Base-by-base conservation (phyloP, 371 early-diverging fungal genomes). In the Lichtheimia hyalospora region DNA sequence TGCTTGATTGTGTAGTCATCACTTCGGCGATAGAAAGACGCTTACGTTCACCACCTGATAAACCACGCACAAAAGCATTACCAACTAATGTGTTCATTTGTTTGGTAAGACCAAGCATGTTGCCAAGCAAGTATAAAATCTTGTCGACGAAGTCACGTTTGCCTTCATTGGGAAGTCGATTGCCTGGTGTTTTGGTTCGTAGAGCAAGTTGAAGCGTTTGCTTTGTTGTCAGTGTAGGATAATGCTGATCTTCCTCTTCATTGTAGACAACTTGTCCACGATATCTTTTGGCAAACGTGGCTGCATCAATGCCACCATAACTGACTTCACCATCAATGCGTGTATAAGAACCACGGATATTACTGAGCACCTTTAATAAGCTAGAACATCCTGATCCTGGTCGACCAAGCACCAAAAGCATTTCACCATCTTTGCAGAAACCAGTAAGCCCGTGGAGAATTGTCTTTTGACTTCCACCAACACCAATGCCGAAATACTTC, bases 11-110 rank as follows among this genome's bases (percentile, higher is more conserved):
- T 2, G 90, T 84, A 2, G 95, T 85, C 61, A 96, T 87, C 74
- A 95, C 92, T 70, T 89, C 90, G 21, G 92, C 95, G 60, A 95
- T 92, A 1, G 88, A 84, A n/a, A 92, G 77, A 64, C 97, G 88
- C 84, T 96, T 95, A 61, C 91, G 83, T 77, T 89, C 94, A 57
- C 96, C 96, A 63, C 89, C 96, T 13, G 89, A 88, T 18, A 93
- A 73, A 61, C 95, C 94, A 55, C 92, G 89, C 24, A 90, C 74
- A 52, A 84, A 85, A 1, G 89, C 92, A 67, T 93, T 89, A 20
- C 96, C 96, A 12, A 95, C 91, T 49, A 89, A 74, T 4, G 92
- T 89, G 67, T 94, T 74, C 56, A 86, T 81, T 66, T 88, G 89
- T 61, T 88, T 85, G 23, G 84, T 84, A 21, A 92, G 72, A 23